Conservation (phyloP, 176 grass and related monocot genomes). For the Echinochloa phyllopogon region DNA sequence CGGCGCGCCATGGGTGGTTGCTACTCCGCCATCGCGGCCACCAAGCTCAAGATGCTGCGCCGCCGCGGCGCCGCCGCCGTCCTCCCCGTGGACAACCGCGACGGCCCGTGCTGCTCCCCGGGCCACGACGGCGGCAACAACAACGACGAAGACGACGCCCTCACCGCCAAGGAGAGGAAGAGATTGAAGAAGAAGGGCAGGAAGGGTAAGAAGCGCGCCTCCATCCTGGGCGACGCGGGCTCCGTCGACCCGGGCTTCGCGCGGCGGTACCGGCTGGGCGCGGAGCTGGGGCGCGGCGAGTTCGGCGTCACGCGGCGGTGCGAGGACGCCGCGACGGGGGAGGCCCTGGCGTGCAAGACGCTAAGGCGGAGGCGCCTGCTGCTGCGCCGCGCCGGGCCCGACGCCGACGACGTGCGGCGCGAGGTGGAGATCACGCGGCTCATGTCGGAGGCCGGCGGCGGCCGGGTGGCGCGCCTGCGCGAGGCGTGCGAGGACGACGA, state of each 20-base stretch:
- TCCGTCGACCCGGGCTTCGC: constrained; percentile 33
- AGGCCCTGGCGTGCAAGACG: constrained; percentile 82
- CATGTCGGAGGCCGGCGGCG: constrained; percentile 44
- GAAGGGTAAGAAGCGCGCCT: constrained; percentile 15
- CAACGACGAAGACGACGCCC: neutral
- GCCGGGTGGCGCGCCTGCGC: constrained; percentile 48
- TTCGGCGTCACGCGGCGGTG: constrained; percentile 80
- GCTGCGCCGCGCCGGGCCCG: constrained; percentile 51
- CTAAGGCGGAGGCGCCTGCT: constrained; percentile 53
- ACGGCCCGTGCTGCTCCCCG: constrained; percentile 22
- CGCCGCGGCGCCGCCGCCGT: constrained; percentile 33
- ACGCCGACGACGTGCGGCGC: constrained; percentile 70
- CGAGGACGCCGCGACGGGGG: constrained; percentile 59
- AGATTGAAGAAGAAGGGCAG: neutral
- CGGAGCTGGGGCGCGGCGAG: constrained; percentile 86
- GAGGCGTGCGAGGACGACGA: constrained; percentile 72
- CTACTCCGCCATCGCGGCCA: constrained; percentile 53
- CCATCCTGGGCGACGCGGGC: constrained; percentile 45
- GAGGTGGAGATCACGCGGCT: constrained; percentile 70
- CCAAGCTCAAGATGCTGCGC: constrained; percentile 37
- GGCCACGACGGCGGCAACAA: neutral
- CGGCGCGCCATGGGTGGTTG: constrained; percentile 57
- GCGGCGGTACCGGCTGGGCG: constrained; percentile 62
- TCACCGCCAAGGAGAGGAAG: neutral
- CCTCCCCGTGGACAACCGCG: constrained; percentile 36